Conservation (phyloP, 192 early-diverging fungal genomes). For the Backusella westeae region DNA sequence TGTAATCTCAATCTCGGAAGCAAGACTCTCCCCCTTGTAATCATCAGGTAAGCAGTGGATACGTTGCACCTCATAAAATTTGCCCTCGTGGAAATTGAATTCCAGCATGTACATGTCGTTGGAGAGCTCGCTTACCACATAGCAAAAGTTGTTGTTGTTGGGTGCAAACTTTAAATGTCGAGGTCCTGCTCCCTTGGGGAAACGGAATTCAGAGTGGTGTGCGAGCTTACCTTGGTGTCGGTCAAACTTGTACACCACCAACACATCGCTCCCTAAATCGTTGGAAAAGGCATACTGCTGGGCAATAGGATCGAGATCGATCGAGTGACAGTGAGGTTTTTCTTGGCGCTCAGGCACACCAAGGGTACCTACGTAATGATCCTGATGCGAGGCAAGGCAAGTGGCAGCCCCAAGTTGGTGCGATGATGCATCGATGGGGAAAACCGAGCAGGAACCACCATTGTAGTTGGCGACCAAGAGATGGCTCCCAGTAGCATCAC, state of each 20-base stretch:
- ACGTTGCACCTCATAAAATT: conserved; percentile 25
- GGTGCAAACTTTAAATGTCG: conserved; percentile 35
- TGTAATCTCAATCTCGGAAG: conserved; percentile 30
- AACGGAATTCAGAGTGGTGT: conserved; percentile 2
- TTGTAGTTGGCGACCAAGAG: conserved; percentile 33
- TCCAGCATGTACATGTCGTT: conserved; percentile 35
- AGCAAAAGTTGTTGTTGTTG: conserved; percentile 21
- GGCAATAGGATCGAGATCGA: conserved; percentile 26
- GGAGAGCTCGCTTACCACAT: conserved; percentile 29
- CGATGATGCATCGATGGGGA: conserved; percentile 3
- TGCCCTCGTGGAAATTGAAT: conserved; percentile 21
- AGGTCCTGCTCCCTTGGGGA: conserved; percentile 30
- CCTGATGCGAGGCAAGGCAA: background rate
- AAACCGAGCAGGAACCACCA: conserved; percentile 21
- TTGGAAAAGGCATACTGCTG: conserved; percentile 19
- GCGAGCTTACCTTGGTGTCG: background rate
- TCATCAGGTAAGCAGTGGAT: conserved; percentile 25
- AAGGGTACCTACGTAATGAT: background rate
- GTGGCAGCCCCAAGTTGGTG: background rate
- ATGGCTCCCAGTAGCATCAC: conserved; percentile 19
- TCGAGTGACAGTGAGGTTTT: conserved; percentile 27
- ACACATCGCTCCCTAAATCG: conserved; percentile 33
- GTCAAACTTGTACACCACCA: conserved; percentile 20
- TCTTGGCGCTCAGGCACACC: conserved; percentile 32
- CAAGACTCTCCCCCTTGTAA: conserved; percentile 13